Evolutionary conservation across 2,329 filamentous ascomycete genomes (phyloP).

Genomic region (Ophiostoma pallidulum): DNA sequence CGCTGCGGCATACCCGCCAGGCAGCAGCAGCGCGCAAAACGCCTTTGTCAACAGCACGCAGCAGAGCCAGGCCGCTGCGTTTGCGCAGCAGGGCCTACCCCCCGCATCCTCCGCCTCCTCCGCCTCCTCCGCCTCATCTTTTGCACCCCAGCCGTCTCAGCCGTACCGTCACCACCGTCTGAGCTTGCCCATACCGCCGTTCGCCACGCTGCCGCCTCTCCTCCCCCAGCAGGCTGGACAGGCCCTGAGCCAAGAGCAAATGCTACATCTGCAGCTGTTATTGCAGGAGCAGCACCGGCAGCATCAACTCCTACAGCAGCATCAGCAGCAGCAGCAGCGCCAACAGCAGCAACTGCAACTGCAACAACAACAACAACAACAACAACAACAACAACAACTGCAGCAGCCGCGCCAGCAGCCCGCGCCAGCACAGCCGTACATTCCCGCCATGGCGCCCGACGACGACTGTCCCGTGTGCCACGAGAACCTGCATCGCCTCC

Average conservation of each 20-base stretch:
- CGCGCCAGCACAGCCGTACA: no score
- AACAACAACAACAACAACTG: neutral
- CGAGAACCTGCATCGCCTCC: constrained; percentile 53
- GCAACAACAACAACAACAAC: constrained; percentile 13
- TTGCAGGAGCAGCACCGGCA: neutral
- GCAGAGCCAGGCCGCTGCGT: no score
- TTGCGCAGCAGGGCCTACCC: no score
- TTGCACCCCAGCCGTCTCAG: constrained; percentile 30
- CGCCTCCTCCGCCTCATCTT: constrained; percentile 27
- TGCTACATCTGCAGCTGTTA: neutral
- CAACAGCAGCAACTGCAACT: constrained; percentile 12
- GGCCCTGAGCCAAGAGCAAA: no score
- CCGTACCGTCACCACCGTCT: constrained; percentile 12
- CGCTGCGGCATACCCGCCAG: no score
- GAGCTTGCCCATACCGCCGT: constrained; percentile 24
- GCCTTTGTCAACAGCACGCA: no score
- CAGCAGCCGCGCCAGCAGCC: constrained; percentile 46
- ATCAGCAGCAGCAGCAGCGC: constrained; percentile 2
- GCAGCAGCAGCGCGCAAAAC: neutral
- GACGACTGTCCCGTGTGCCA: constrained; percentile 75
- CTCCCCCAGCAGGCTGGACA: no score
- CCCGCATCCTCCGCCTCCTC: neutral
- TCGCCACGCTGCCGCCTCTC: no score
- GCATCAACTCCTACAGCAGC: neutral
- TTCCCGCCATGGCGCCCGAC: no score